phyloP scores from a whole-genome alignment of 2,329 filamentous ascomycete genomes.

The Aschersonia sp. region DNA sequence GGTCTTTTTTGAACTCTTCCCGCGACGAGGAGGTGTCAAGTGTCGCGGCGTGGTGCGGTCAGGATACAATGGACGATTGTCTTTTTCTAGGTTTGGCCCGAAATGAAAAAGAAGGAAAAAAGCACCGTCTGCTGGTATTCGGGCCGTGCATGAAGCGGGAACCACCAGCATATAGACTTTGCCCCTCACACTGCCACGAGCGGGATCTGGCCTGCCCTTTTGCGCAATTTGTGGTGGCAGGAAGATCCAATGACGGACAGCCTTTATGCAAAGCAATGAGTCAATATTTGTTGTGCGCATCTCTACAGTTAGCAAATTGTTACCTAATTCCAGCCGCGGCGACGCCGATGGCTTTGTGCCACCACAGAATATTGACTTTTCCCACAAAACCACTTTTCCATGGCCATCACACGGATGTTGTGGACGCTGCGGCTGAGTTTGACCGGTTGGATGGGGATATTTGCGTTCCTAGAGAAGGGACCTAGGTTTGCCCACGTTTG shows the following conservation, averaged over 20 bases:
- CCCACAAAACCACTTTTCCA: background rate
- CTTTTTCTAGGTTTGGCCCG: too few species aligned
- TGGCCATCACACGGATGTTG: background rate
- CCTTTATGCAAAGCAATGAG: background rate
- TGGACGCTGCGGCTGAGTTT: background rate
- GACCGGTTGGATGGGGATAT: background rate
- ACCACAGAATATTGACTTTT: background rate
- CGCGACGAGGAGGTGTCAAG: too few species aligned
- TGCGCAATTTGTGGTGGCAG: background rate
- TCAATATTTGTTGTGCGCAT: background rate
- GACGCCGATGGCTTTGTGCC: background rate
- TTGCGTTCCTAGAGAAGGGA: background rate
- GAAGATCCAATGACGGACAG: background rate
- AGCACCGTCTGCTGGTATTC: too few species aligned
- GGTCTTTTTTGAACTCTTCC: too few species aligned
- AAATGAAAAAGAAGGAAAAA: too few species aligned
- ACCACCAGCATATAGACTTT: background rate
- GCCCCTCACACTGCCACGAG: background rate
- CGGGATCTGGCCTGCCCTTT: background rate
- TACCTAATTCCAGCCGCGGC: background rate
- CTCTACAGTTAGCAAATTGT: background rate
- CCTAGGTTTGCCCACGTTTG: background rate
- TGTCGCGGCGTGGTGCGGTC: too few species aligned
- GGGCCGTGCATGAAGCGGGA: background rate
- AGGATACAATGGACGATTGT: too few species aligned